Percentiles rank a stretch among this genome's conserved stretches.
phyloP scores from a whole-genome alignment of 805 yeast species.

The Candida alai region DNA sequence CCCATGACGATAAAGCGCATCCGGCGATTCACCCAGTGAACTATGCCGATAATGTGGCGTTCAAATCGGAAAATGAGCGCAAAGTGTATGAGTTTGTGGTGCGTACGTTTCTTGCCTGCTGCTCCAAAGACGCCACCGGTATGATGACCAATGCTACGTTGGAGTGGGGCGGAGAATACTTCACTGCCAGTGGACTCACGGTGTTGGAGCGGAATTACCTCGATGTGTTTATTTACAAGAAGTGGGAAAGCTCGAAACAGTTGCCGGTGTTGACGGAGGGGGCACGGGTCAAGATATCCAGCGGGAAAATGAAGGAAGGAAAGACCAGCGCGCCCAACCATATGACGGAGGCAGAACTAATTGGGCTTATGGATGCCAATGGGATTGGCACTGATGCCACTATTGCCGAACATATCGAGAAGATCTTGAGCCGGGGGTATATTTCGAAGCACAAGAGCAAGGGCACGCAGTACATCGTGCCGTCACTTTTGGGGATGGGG shows the following conservation, averaged over 20 bases:
- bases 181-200: conserved; percentile 67
- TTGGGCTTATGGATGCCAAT: conserved; percentile 91
- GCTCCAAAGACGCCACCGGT: conserved; percentile 89
- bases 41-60: conserved; percentile 30
- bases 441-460: conserved; percentile 43
- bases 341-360: conserved; percentile 88
- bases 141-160: conserved; percentile 56
- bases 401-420: conserved; percentile 94
- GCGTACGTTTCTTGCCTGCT: conserved; percentile 84
- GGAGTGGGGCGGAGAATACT: conserved; percentile 76
- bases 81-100: conserved; percentile 84
- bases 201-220: conserved; percentile 74
- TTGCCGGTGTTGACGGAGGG: conserved; percentile 62
- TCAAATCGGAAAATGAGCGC: conserved; percentile 44
- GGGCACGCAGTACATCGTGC: conserved; percentile 51
- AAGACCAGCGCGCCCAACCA: conserved; percentile 76
- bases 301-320: conserved; percentile 65
- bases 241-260: conserved; percentile 67
- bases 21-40: conserved; percentile 94
- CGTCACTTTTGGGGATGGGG: conserved; percentile 81
- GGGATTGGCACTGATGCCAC: conserved; percentile 99
- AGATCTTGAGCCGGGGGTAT: conserved; percentile 66
- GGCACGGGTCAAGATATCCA: conserved; percentile 52
- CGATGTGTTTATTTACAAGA: conserved; percentile 73
- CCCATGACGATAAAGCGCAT: conserved; percentile 90